Evolutionary conservation across 495 filamentous ascomycete species (phyloP).

Genomic region (Lophiostoma macrostomum): DNA sequence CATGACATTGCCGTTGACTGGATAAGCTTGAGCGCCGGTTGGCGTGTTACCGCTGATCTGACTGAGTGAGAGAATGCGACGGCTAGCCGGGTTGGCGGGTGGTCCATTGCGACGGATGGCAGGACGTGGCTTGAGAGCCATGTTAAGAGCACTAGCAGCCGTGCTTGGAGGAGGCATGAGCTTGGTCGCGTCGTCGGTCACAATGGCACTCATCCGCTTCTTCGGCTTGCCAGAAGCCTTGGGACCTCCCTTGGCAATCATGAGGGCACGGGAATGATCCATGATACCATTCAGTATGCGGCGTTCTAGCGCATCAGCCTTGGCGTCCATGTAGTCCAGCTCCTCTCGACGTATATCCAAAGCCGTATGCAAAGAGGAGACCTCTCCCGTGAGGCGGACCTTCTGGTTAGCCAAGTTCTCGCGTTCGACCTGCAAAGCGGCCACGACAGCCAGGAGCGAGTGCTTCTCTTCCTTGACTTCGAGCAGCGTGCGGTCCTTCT

Average conservation of each 20-base stretch:
- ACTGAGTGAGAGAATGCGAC: conserved; percentile 83
- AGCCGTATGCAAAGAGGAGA: conserved; percentile 84
- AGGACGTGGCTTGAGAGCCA: conserved; percentile 48
- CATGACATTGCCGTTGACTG: conserved; percentile 54
- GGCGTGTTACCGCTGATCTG: conserved; percentile 77
- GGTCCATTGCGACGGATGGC: conserved; percentile 35
- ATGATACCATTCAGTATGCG: conserved; percentile 92
- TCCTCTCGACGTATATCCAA: conserved; percentile 86
- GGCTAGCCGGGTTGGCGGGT: conserved; percentile 49
- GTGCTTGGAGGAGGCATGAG: conserved; percentile 40
- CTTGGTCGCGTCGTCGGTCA: conserved; percentile 42
- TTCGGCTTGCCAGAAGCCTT: conserved; percentile 51
- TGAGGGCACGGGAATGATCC: conserved; percentile 83
- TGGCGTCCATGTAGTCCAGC: conserved; percentile 79
- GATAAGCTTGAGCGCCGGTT: conserved; percentile 57
- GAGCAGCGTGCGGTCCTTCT: conserved; percentile 37
- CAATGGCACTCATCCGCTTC: conserved; percentile 58
- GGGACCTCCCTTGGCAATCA: conserved; percentile 53
- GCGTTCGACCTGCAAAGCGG: conserved; percentile 42
- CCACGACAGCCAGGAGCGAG: conserved; percentile 32
- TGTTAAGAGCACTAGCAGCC: conserved; percentile 35
- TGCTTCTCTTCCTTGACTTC: conserved; percentile 57
- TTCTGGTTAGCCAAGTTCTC: conserved; percentile 69
- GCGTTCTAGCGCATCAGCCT: conserved; percentile 82
- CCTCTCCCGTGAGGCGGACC: conserved; percentile 71